Evolutionary conservation across 345 rosid genomes (phyloP), one percentile per base, ranked within the genome.

Genomic region (Salix dunnii): DNA sequence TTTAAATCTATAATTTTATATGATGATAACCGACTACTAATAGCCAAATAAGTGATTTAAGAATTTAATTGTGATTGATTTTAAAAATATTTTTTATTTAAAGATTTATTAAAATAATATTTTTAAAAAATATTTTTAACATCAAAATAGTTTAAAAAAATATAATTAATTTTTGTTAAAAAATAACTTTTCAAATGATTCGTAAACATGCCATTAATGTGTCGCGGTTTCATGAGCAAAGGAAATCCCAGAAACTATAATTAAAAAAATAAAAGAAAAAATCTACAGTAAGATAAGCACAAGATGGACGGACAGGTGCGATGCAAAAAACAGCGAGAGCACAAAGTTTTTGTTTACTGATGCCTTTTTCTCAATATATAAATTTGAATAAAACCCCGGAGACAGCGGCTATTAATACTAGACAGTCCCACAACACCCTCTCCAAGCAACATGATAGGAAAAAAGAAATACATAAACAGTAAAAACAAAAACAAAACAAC

Each of bases 391-490:
- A 28, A 16, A 60, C 27, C 75, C 89, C 85, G 90, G 84, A 78
- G 90, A 92, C 91, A 89, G 69, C 88, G 89, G 93, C 85, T 85
- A 89, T 90, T 90, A 91, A 87, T 89, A 86, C 88, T 71, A 81
- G 74, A 81, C 88, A 84, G 96, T 80, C 87, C 84, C 88, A 78
- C 86, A 67, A 63, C 89, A 84, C 88, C 83, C 55, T 78, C 82
- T 84, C 87, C 90, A 74, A 85, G 83, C 87, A 84, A 63, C 38
- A 43, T 6, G 27, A 80, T 70, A 53, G 13, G 74, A 71, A 74
- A 78, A 66, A 76, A 62, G 38, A 78, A 31, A 65, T 48, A 6
- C 36, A 58, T n/a, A 36, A 33, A 30, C 70, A 48, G 65, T 33
- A 5, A 48, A 20, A 78, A 80, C 69, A 71, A 77, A 61, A 42